These are phyloP conservation scores for Microcyclospora pomicola DNA, from an alignment of 2,329 filamentous ascomycete genomes.

Conservation along the genomic window DNA sequence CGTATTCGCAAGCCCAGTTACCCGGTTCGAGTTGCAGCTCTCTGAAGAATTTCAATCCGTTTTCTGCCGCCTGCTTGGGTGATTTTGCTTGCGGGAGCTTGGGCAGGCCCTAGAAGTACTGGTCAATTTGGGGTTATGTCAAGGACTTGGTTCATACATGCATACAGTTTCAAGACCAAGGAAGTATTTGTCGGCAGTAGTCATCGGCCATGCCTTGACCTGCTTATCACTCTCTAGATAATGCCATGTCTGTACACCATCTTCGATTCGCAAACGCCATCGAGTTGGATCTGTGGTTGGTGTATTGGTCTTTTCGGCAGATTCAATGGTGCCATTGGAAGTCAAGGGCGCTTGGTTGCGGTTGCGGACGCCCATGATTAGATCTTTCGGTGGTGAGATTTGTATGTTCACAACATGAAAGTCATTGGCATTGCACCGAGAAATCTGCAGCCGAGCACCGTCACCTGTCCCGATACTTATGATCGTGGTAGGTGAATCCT, in stretches of 20 bases:
- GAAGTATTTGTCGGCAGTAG: conserved; percentile 76
- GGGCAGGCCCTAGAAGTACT: conserved; percentile 50
- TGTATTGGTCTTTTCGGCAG: conserved; percentile 1
- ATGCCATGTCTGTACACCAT: conserved; percentile 84
- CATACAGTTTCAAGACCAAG: conserved; percentile 64
- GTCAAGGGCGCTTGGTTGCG: conserved; percentile 7
- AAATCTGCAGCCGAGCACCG: too few relatives aligned
- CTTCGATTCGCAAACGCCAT: conserved; percentile 75
- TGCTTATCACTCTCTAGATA: conserved; percentile 66
- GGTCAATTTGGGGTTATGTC: background rate
- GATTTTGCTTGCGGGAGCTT: conserved; percentile 55
- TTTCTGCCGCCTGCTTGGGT: conserved; percentile 63
- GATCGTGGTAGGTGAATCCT: too few relatives aligned
- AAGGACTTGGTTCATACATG: background rate
- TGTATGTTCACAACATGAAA: too few relatives aligned
- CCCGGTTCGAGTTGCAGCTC: conserved; percentile 77
- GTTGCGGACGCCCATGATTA: conserved; percentile 8
- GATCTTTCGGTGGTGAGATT: background rate
- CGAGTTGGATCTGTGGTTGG: conserved; percentile 56
- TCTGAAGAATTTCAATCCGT: conserved; percentile 79
- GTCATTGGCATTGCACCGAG: too few relatives aligned
- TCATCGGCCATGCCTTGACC: conserved; percentile 68
- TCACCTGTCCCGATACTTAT: too few relatives aligned
- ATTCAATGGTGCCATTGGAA: conserved; percentile 10
- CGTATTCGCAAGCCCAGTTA: conserved; percentile 96